Evolutionary conservation across 345 rosid genomes (phyloP).

Genomic region (Lenwebbia sp.): DNA sequence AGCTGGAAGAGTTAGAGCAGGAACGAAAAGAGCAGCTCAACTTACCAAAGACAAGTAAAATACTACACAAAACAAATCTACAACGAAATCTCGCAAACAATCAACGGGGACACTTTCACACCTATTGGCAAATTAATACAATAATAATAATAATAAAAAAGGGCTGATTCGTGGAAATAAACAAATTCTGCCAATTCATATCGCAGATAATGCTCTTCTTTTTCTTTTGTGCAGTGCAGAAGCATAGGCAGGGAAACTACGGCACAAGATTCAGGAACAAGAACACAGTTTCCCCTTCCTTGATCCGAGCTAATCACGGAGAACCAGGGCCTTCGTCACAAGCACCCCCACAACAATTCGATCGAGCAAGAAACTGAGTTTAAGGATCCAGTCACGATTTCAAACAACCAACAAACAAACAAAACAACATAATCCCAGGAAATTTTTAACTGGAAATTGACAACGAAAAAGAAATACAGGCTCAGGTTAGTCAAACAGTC

Average conservation of each 20-base stretch:
- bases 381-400: not conserved
- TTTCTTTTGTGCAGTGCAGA: not conserved
- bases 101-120: not conserved
- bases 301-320: not conserved
- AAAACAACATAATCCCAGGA: not conserved
- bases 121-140: not conserved
- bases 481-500: not conserved
- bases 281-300: not conserved
- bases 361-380: not conserved
- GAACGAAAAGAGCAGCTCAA: not conserved
- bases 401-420: not conserved
- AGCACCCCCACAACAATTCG: not conserved
- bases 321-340: not conserved
- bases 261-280: not conserved
- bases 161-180: not conserved
- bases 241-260: not conserved
- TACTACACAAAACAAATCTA: not conserved
- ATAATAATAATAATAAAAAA: not conserved
- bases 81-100: not conserved
- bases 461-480: not conserved
- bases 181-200: not conserved
- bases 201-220: not conserved
- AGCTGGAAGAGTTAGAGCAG: not conserved
- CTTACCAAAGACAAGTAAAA: not conserved
- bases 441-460: not conserved